A percentile compares a stretch with the other conserved stretches of the same genome.
phyloP scores from a whole-genome alignment of 306 rosid genomes.

The Gastrolobium bilobum region DNA sequence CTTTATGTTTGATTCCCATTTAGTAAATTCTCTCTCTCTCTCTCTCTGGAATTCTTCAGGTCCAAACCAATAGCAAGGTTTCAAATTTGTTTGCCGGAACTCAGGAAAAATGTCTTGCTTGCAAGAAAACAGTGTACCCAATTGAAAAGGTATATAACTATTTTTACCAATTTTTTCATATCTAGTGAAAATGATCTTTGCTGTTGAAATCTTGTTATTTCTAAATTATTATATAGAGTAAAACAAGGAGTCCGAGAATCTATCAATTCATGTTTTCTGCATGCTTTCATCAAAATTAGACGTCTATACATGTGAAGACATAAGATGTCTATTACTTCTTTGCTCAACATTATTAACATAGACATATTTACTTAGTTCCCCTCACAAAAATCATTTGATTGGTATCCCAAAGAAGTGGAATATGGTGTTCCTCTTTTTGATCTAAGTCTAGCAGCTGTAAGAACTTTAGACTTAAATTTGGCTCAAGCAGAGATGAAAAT shows the following conservation, averaged over 20 bases:
- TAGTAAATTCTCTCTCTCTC: not conserved
- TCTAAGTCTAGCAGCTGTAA: not conserved
- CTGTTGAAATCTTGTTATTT: not conserved
- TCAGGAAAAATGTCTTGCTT: conserved; percentile 89
- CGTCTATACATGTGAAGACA: not conserved
- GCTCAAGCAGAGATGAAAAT: not conserved
- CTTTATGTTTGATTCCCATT: conserved; percentile 13
- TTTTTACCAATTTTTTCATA: not conserved
- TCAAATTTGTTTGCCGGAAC: conserved; percentile 88
- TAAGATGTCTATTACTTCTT: not conserved
- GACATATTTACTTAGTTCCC: not conserved
- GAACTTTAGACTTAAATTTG: not conserved
- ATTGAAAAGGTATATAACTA: conserved; percentile 73
- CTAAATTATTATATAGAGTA: not conserved
- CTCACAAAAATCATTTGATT: conserved; percentile 13
- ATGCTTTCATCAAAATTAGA: not conserved
- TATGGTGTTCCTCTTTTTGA: not conserved
- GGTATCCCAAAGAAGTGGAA: not conserved
- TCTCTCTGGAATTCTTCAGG: conserved; percentile 52
- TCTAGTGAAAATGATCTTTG: conserved; percentile 18
- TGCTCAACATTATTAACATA: not conserved
- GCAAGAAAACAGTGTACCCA: conserved; percentile 91
- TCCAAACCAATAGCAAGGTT: conserved; percentile 69
- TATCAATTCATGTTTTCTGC: not conserved
- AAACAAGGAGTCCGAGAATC: conserved; percentile 10